Percentiles rank a stretch among this genome's conserved stretches.
Evolutionary conservation across 352 stramenopile species (phyloP).

Genomic region (Pythium vanterpoolii): DNA sequence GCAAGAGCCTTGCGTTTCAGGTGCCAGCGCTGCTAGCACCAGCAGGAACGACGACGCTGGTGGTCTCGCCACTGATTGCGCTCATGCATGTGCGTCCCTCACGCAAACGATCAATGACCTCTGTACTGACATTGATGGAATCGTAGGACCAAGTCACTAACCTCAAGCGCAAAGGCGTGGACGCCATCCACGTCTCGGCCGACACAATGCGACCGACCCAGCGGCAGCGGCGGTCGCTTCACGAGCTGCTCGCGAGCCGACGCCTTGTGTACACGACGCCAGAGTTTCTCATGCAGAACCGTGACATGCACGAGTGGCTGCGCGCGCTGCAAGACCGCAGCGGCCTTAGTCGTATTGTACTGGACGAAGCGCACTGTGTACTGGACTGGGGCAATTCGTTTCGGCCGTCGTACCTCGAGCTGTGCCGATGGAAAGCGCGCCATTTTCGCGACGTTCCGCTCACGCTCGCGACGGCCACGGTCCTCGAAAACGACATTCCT

Average conservation of each 20-base stretch:
- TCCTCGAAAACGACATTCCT: constrained; percentile 60
- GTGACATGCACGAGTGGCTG: constrained; percentile 50
- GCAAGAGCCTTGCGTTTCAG: constrained; percentile 83
- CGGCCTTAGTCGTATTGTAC: constrained; percentile 49
- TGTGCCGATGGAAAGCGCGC: constrained; percentile 52
- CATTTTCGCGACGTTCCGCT: constrained; percentile 49
- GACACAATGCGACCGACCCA: constrained; percentile 22
- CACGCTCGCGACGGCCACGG: constrained; percentile 69
- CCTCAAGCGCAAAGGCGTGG: constrained; percentile 53
- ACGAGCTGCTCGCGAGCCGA: constrained; percentile 37
- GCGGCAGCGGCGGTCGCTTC: constrained; percentile 20
- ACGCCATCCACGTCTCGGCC: constrained; percentile 42
- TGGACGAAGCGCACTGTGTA: constrained; percentile 80
- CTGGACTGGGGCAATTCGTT: constrained; percentile 81
- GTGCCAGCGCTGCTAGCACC: constrained; percentile 52
- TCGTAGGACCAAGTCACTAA: constrained; percentile 67
- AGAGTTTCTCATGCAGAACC: constrained; percentile 72
- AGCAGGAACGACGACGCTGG: constrained; percentile 41
- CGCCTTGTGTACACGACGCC: constrained; percentile 78
- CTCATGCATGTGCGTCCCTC: constrained; percentile 60
- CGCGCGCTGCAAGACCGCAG: constrained; percentile 16
- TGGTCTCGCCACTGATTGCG: constrained; percentile 72
- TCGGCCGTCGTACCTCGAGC: constrained; percentile 61
- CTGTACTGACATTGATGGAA: not conserved
- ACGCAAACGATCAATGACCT: not conserved